Percentiles rank a stretch among this genome's conserved stretches.
Conservation (phyloP, 441 rosid genomes). For the Bruguiera hainesii region DNA sequence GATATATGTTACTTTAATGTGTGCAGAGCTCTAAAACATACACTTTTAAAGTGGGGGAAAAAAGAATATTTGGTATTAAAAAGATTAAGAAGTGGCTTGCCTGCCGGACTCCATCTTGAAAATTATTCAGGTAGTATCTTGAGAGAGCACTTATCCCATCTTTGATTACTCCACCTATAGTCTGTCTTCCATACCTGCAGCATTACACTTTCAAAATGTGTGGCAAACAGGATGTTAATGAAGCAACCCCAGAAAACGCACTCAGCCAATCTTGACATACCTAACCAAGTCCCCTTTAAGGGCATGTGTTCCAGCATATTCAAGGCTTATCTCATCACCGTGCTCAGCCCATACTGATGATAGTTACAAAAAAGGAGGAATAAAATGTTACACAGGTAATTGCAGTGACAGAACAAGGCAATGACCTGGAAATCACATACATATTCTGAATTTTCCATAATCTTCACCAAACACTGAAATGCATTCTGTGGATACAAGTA, state of each 20-base stretch:
- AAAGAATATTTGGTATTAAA: not conserved
- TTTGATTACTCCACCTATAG: conserved; percentile 66
- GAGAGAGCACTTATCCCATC: conserved; percentile 93
- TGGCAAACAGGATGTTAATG: conserved; percentile 9
- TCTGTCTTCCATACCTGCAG: conserved; percentile 85
- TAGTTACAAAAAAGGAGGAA: conserved; percentile 16
- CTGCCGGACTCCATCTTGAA: conserved; percentile 97
- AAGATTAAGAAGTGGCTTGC: conserved; percentile 37
- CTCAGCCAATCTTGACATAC: conserved; percentile 30
- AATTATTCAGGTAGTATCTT: conserved; percentile 89
- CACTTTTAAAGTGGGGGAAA: not conserved
- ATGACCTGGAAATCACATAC: conserved; percentile 39
- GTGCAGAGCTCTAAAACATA: conserved; percentile 9
- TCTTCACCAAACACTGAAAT: conserved; percentile 64
- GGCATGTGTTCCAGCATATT: conserved; percentile 92
- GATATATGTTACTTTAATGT: conserved; percentile 9
- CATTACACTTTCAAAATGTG: conserved; percentile 12
- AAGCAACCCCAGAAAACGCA: not conserved
- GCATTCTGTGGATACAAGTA: conserved; percentile 51
- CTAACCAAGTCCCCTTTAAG: conserved; percentile 95
- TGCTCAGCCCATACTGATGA: conserved; percentile 95
- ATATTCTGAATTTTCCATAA: conserved; percentile 58
- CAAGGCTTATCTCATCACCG: conserved; percentile 95
- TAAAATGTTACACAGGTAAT: conserved; percentile 13
- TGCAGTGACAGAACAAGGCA: conserved; percentile 11